Conservation (phyloP, 306 rosid genomes). For the Abrus pulchellus region DNA sequence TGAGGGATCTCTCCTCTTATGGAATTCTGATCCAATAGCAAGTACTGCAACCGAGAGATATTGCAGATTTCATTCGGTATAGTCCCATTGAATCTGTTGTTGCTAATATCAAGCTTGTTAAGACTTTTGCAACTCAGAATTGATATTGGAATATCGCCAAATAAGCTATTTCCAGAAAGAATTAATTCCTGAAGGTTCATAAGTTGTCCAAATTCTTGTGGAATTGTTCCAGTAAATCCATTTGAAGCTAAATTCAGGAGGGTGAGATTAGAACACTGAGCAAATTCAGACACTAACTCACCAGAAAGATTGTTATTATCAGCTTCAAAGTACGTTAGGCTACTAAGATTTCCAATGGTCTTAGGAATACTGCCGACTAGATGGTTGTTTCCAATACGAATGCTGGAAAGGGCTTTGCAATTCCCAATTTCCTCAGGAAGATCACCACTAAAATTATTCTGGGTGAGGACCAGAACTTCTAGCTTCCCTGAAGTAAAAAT, state of each 20-base stretch:
- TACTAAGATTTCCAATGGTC: conserved; percentile 77
- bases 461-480: conserved; percentile 86
- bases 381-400: conserved; percentile 61
- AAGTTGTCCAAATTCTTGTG: conserved; percentile 80
- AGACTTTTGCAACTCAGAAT: conserved; percentile 87
- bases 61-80: conserved; percentile 89
- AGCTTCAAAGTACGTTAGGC: conserved; percentile 98
- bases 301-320: conserved; percentile 90
- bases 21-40: conserved; percentile 89
- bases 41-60: conserved; percentile 87
- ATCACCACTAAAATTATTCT: conserved; percentile 74
- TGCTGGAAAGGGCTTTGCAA: conserved; percentile 56
- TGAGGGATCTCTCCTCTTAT: conserved; percentile 90
- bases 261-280: conserved; percentile 85
- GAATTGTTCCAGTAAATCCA: conserved; percentile 83
- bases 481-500: conserved; percentile 85
- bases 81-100: conserved; percentile 90
- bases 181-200: conserved; percentile 93
- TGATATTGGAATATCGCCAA: conserved; percentile 83
- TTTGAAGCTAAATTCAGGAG: conserved; percentile 95
- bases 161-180: conserved; percentile 81
- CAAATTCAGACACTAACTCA: conserved; percentile 69
- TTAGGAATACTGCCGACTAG: conserved; percentile 55
- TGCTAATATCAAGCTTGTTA: conserved; percentile 94
- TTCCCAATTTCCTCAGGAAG: conserved; percentile 59